phyloP scores from a whole-genome alignment of 305 asterid genomes.

The Fraxinus sp. region DNA sequence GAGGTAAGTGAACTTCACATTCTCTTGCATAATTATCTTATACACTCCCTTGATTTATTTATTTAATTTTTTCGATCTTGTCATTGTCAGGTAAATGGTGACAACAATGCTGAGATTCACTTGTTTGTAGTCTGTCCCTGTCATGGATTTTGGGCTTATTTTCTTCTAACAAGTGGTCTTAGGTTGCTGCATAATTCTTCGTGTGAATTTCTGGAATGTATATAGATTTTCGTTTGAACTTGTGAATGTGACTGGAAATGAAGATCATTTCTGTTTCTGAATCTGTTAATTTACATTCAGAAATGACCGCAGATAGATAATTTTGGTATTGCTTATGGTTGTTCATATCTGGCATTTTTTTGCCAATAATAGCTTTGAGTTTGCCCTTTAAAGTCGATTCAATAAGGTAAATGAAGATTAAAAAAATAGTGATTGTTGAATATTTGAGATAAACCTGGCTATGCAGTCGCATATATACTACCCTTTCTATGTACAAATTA shows the following conservation, averaged over 20 bases:
- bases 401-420: background rate
- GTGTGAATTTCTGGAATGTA: background rate
- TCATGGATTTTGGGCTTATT: constrained; percentile 3
- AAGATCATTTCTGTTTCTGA: background rate
- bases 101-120: constrained; percentile 3
- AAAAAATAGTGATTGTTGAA: background rate
- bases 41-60: background rate
- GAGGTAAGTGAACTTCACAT: background rate
- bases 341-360: background rate
- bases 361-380: background rate
- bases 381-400: background rate
- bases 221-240: constrained; percentile 7
- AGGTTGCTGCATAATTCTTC: constrained; percentile 6
- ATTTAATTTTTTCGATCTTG: constrained; percentile 4
- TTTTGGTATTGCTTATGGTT: background rate
- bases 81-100: constrained; percentile 34
- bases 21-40: background rate
- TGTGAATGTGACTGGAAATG: constrained; percentile 19
- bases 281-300: background rate
- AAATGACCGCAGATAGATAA: background rate
- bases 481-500: background rate
- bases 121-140: background rate
- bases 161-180: background rate
- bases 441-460: background rate
- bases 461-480: background rate